Conservation (phyloP, 1,284 basidiomycete species). For the Coniferiporia sulphurascens region DNA sequence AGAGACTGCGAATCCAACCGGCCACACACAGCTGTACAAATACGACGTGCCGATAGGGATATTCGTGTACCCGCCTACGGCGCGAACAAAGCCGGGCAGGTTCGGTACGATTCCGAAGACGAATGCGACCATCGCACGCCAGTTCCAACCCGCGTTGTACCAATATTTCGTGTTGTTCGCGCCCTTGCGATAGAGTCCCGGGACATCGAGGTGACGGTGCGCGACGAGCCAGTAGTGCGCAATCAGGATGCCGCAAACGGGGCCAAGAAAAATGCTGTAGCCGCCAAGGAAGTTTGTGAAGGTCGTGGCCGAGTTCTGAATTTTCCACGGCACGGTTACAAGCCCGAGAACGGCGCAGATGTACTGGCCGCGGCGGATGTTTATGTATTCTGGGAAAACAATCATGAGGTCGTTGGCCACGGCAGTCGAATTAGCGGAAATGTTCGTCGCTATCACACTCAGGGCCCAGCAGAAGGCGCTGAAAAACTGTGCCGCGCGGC, state of each 20-base stretch:
- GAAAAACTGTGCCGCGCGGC: slow-evolving; percentile 5
- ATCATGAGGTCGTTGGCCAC: slow-evolving; percentile 9
- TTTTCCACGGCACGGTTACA: slow-evolving; percentile 10
- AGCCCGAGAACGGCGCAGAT: slow-evolving; percentile 9
- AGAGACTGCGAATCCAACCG: neutral
- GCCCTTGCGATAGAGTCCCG: slow-evolving; percentile 5
- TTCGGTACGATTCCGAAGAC: neutral
- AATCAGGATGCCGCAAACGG: slow-evolving; percentile 5
- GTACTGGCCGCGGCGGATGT: slow-evolving; percentile 10
- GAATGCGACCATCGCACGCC: slow-evolving; percentile 2
- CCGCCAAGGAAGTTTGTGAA: slow-evolving; percentile 10
- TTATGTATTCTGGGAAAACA: slow-evolving; percentile 8
- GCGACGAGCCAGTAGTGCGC: slow-evolving; percentile 6
- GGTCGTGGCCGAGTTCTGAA: slow-evolving; percentile 4
- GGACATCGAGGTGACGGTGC: slow-evolving; percentile 2
- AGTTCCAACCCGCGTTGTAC: slow-evolving; percentile 9
- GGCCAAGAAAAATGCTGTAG: slow-evolving; percentile 9
- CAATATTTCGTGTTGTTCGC: slow-evolving; percentile 1
- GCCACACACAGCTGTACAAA: slow-evolving; percentile 2
- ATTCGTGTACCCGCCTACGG: slow-evolving; percentile 1
- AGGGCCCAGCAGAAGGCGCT: slow-evolving; percentile 9
- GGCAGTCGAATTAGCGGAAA: slow-evolving; percentile 5
- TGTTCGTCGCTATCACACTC: slow-evolving; percentile 4
- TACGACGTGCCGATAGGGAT: slow-evolving; percentile 6
- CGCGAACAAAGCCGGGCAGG: neutral